These are phyloP conservation scores for Quercus glauca DNA, from an alignment of 306 rosid species.

Conservation along the genomic window DNA sequence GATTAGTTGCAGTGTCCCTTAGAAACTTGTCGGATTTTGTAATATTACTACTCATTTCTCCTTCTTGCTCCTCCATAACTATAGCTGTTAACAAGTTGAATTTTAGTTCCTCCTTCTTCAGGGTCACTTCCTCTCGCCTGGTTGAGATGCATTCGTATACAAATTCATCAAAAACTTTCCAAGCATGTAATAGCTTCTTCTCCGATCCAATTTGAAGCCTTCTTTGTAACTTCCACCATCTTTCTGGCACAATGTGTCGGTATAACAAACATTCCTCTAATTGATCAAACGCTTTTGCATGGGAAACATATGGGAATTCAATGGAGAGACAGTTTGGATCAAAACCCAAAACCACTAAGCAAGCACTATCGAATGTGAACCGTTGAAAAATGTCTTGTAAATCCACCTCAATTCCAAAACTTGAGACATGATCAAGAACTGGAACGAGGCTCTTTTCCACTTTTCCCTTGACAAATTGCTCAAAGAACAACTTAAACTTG, in stretches of 20 bases:
- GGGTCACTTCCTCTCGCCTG: neutral
- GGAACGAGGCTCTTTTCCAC: constrained; percentile 20
- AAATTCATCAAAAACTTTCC: neutral
- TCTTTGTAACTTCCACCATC: constrained; percentile 3
- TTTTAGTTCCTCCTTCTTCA: neutral
- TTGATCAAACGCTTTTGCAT: constrained; percentile 37
- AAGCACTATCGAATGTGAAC: constrained; percentile 37
- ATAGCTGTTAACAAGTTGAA: constrained; percentile 32
- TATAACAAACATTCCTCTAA: constrained; percentile 25
- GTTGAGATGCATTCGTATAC: neutral
- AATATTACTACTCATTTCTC: neutral
- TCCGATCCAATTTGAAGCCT: constrained; percentile 5
- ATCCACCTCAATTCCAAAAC: constrained; percentile 7
- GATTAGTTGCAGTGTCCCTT: constrained; percentile 35
- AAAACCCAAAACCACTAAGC: constrained; percentile 32
- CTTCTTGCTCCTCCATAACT: neutral
- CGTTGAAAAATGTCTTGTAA: constrained; percentile 30
- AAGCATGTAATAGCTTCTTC: neutral
- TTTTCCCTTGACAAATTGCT: constrained; percentile 26
- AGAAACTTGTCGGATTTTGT: constrained; percentile 27
- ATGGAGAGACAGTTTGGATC: constrained; percentile 38
- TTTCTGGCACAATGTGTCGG: constrained; percentile 17
- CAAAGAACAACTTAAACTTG: constrained; percentile 16
- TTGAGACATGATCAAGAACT: neutral
- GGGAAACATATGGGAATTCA: constrained; percentile 27